Percentiles rank a stretch among this genome's conserved stretches.
Conservation (phyloP, 2,329 filamentous ascomycete genomes). For the Geosmithia putterillii region DNA sequence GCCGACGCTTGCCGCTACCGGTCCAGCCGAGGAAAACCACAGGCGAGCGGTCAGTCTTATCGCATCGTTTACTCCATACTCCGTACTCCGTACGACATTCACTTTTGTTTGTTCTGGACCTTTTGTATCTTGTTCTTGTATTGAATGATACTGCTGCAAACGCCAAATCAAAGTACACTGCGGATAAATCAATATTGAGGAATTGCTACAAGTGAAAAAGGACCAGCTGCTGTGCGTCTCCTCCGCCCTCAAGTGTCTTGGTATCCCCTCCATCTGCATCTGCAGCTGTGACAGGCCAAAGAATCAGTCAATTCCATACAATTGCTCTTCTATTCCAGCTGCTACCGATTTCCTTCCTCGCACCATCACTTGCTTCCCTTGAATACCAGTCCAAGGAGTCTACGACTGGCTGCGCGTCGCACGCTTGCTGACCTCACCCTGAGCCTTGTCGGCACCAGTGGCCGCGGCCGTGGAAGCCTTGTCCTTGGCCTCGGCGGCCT, state of each 20-base stretch:
- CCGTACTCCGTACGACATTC: no score
- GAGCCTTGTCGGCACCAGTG: slow-evolving; percentile 53
- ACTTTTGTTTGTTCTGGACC: neutral
- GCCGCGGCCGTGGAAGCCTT: slow-evolving; percentile 53
- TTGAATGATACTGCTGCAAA: neutral
- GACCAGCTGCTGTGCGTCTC: neutral
- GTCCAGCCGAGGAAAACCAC: no score
- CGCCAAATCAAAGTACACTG: neutral
- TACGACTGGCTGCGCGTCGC: slow-evolving; percentile 44
- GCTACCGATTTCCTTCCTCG: no score
- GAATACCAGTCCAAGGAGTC: slow-evolving; percentile 2
- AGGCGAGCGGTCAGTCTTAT: no score
- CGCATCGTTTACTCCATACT: no score
- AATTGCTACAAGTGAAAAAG: neutral
- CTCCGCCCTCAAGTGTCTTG: neutral
- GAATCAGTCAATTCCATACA: neutral
- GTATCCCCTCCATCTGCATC: neutral
- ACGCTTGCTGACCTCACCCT: slow-evolving; percentile 58
- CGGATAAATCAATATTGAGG: neutral
- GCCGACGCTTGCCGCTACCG: no score
- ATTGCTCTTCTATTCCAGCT: no score
- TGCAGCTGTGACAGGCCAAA: no score
- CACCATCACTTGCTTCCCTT: neutral
- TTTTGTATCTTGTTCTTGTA: neutral
- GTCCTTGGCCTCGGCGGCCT: slow-evolving; percentile 64